Conservation (phyloP, 2,329 filamentous ascomycete species). For the Colletotrichum sp. region DNA sequence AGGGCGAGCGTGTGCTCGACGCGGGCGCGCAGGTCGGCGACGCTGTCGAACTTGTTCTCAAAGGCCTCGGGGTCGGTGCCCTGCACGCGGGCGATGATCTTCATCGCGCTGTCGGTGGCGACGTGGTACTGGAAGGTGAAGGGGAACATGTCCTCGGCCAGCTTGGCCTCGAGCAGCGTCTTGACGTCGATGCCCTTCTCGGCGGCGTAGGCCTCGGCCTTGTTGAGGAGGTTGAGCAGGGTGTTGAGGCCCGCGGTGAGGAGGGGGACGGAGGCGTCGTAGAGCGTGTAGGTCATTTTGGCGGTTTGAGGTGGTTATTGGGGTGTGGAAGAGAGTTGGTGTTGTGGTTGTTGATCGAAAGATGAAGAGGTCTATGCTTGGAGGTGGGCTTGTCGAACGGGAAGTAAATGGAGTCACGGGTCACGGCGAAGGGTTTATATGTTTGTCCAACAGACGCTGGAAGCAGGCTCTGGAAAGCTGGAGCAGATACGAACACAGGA, state of each 20-base stretch:
- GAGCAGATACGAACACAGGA: neutral
- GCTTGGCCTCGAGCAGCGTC: slow-evolving; percentile 3
- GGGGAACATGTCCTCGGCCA: slow-evolving; percentile 48
- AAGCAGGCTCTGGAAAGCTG: neutral
- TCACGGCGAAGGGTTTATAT: neutral
- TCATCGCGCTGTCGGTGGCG: slow-evolving; percentile 32
- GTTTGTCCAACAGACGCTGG: neutral
- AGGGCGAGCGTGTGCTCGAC: slow-evolving; percentile 32
- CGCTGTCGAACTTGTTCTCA: slow-evolving; percentile 32
- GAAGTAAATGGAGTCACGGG: neutral
- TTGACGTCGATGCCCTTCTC: slow-evolving; percentile 10
- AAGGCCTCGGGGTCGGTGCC: slow-evolving; percentile 32
- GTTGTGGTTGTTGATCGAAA: neutral
- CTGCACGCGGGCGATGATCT: slow-evolving; percentile 36
- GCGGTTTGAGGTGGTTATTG: rapidly evolving
- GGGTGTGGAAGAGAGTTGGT: no score
- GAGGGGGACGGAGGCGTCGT: slow-evolving; percentile 15
- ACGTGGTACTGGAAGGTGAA: slow-evolving; percentile 45
- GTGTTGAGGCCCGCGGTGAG: slow-evolving; percentile 14
- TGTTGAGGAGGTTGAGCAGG: slow-evolving; percentile 11
- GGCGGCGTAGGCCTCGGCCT: slow-evolving; percentile 4
- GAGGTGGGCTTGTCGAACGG: neutral
- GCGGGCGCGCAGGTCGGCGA: slow-evolving; percentile 38
- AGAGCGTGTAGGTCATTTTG: slow-evolving; percentile 11
- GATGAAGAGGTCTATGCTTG: neutral